Base-by-base conservation (phyloP, 2,329 filamentous ascomycete genomes). In the Pestalotiopsis sp. region DNA sequence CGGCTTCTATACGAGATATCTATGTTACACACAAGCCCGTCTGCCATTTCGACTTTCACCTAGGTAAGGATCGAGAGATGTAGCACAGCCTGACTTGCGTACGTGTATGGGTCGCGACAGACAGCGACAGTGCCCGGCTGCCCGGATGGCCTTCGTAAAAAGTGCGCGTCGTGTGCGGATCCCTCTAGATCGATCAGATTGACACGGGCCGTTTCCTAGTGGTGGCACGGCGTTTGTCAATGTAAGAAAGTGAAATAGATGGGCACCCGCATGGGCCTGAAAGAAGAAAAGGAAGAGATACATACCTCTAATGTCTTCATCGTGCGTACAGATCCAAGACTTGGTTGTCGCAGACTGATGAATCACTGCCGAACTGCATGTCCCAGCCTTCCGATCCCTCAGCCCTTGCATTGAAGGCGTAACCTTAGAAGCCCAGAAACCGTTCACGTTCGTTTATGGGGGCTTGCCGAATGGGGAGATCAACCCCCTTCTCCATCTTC, bases 401-500 rank as follows among this genome's bases (percentile, higher is more conserved):
- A 36, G 57, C 57, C 57, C 23, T 59, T 59, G 27, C 57, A 23
- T 25, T 36, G 17, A 27, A 36, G 59, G 38, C 27, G 31, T 27
- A 36, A 61, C 59, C 17, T 61, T 61, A 39, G 59, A 61, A 27
- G 59, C 31, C 31, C 17, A 61, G 17, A n/a, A 61, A n/a, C 59
- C 59, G 36, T 36, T 61, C 27, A 61, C 31, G 59, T 20, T 36
- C 25, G 31, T 39, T 31, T 59, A 59, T 59, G 57, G 59, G 59
- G 59, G 59, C 14, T 61, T 61, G 36, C 59, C 36, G 59, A 20
- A 36, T 61, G 27, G 59, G 59, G 59, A 27, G 59, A 61, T 36
- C 59, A 61, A 61, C 27, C n/a, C 55, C 59, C 36, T 59, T 61
- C 59, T 61, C 59, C 59, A 61, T 52, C 45, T 41, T 61, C 59